These are phyloP conservation scores for Wickerhamiella vanderwaltii DNA, from an alignment of 805 yeast genomes.

Conservation along the genomic window DNA sequence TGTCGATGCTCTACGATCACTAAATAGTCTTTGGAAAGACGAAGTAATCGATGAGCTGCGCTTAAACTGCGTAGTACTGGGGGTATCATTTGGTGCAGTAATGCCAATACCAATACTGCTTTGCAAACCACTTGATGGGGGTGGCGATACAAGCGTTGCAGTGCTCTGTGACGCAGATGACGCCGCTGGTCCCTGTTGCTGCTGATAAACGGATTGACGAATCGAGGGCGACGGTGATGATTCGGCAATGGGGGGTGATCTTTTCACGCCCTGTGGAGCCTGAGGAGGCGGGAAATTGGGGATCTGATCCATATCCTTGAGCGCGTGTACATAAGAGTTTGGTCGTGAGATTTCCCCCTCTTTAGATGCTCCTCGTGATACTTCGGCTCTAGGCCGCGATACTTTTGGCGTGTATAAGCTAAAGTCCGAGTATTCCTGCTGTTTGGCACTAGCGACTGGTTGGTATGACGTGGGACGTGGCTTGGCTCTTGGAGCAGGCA, in stretches of 20 bases:
- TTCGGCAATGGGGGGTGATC: neutral
- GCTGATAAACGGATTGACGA: too few species aligned
- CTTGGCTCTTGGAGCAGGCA: constrained; percentile 18
- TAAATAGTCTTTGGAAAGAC: constrained; percentile 3
- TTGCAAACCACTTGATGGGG: too few species aligned
- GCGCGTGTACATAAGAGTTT: constrained; percentile 16
- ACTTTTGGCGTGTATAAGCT: constrained; percentile 20
- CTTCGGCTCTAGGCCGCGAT: constrained; percentile 27
- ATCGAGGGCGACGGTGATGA: too few species aligned
- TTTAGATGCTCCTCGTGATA: constrained; percentile 25
- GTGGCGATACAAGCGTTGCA: neutral
- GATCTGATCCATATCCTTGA: constrained; percentile 11
- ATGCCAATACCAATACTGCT: constrained; percentile 4
- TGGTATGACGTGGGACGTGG: constrained; percentile 32
- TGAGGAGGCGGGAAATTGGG: constrained; percentile 11
- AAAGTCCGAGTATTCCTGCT: constrained; percentile 8
- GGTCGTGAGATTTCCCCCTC: constrained; percentile 29
- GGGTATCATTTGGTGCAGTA: constrained; percentile 5
- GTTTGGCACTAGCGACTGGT: constrained; percentile 17
- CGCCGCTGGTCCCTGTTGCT: neutral
- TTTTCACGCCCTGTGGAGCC: constrained; percentile 1
- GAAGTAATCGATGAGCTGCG: constrained; percentile 10
- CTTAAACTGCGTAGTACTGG: constrained; percentile 5
- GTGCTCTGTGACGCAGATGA: neutral
- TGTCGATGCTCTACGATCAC: constrained; percentile 5